A percentile compares a stretch with the other conserved stretches of the same genome.
Conservation (phyloP, 495 filamentous ascomycete genomes). For the Penicillium odoratum region DNA sequence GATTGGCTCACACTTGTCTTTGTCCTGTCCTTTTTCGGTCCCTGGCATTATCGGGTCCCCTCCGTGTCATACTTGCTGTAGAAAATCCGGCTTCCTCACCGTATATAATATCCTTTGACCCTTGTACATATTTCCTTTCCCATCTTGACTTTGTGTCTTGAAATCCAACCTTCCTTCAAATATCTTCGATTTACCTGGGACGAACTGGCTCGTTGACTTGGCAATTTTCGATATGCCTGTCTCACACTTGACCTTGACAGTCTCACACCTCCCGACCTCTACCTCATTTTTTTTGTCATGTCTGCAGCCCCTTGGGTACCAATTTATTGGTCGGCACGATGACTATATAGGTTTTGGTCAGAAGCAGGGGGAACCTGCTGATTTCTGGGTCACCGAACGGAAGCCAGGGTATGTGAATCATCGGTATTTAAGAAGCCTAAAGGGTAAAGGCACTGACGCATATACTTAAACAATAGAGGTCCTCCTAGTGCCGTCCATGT, state of each 20-base stretch:
- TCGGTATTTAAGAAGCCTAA: not conserved
- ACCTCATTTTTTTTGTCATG: slow-evolving; percentile 80
- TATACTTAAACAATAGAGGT: slow-evolving; percentile 28
- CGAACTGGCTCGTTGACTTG: slow-evolving; percentile 1
- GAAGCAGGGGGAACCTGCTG: slow-evolving; percentile 49
- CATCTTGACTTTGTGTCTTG: slow-evolving; percentile 12
- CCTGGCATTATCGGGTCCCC: slow-evolving; percentile 6
- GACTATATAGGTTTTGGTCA: slow-evolving; percentile 59
- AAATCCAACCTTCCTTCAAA: not conserved
- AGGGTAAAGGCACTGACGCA: slow-evolving; percentile 14
- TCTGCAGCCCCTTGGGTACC: slow-evolving; percentile 71
- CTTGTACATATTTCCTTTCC: slow-evolving; percentile 1
- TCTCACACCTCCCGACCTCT: slow-evolving; percentile 74
- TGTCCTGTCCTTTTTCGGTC: slow-evolving; percentile 5
- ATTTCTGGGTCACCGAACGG: slow-evolving; percentile 60
- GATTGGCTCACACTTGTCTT: slow-evolving; percentile 6
- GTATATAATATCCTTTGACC: slow-evolving; percentile 20
- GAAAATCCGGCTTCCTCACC: slow-evolving; percentile 19
- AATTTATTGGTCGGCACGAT: slow-evolving; percentile 58
- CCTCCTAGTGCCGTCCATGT: slow-evolving; percentile 56
- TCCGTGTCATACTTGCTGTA: slow-evolving; percentile 26
- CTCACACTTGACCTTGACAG: slow-evolving; percentile 61
- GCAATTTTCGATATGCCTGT: slow-evolving; percentile 50
- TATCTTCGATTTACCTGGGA: not conserved
- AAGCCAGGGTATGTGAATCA: slow-evolving; percentile 47